phyloP scores from a whole-genome alignment of 2,329 filamentous ascomycete species.

The Monosporascus sp. region DNA sequence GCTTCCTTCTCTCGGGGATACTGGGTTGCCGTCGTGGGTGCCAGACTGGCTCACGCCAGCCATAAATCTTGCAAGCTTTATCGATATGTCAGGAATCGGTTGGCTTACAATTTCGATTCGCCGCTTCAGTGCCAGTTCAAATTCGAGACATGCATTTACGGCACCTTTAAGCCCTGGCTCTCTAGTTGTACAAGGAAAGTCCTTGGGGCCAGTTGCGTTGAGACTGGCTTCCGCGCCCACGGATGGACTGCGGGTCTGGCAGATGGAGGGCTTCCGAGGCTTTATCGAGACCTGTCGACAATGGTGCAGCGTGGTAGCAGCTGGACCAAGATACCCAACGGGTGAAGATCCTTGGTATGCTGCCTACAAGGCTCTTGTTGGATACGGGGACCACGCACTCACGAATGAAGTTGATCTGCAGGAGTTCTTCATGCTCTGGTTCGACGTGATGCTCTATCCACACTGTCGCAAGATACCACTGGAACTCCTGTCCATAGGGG shows the following conservation, averaged over 20 bases:
- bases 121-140: not conserved
- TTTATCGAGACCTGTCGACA: not conserved
- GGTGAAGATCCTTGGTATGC: not conserved
- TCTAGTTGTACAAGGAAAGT: not conserved
- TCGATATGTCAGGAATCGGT: not conserved
- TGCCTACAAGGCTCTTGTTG: not conserved
- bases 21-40: constrained; percentile 8
- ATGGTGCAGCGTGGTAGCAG: not conserved
- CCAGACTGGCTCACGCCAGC: constrained; percentile 4
- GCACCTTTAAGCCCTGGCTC: not conserved
- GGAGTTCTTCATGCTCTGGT: not conserved
- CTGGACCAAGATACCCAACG: not conserved
- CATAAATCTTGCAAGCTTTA: not conserved
- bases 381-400: too few species aligned
- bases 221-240: not conserved
- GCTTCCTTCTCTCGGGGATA: not conserved
- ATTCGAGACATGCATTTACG: not conserved
- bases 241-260: not conserved
- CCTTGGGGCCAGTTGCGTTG: not conserved
- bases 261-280: not conserved
- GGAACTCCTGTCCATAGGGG: not conserved
- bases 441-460: not conserved
- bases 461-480: not conserved
- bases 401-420: too few species aligned
- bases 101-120: fast-evolving